Evolutionary conservation across 768 basidiomycete species (phyloP).

Genomic region (Lentinula edodes): DNA sequence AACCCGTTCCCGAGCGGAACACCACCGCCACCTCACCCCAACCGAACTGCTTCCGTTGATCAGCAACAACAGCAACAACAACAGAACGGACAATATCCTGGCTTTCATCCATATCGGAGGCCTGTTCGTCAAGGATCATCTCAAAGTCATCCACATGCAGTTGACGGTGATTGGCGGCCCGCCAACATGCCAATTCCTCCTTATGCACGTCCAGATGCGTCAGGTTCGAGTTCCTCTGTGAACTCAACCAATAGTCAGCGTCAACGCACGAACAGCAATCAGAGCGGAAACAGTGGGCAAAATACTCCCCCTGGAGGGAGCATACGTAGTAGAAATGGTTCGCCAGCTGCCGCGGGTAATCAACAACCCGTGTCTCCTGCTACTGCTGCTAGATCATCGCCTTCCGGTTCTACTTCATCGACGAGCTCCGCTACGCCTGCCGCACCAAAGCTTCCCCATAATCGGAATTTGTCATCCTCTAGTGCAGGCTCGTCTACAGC

Average conservation of each 20-base stretch:
- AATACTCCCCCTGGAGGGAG: constrained; percentile 26
- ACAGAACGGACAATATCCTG: constrained; percentile 39
- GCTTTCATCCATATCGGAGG: constrained; percentile 81
- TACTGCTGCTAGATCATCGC: constrained; percentile 10
- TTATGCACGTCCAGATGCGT: constrained; percentile 75
- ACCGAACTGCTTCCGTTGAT: constrained; percentile 32
- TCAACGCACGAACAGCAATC: constrained; percentile 67
- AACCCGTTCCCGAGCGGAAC: constrained; percentile 68
- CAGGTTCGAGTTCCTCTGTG: constrained; percentile 73
- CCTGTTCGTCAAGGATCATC: constrained; percentile 46
- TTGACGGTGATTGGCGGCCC: constrained; percentile 45
- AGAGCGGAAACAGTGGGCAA: constrained; percentile 47
- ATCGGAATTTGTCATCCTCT: constrained; percentile 41
- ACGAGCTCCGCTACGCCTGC: constrained; percentile 13
- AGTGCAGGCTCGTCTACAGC: constrained; percentile 34
- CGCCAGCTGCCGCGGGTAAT: constrained; percentile 23
- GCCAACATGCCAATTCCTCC: constrained; percentile 60
- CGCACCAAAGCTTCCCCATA: constrained; percentile 30
- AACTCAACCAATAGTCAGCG: constrained; percentile 58
- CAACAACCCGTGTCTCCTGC: constrained; percentile 11
- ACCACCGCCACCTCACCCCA: constrained; percentile 55
- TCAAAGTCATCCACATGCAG: constrained; percentile 19
- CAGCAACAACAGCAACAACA: constrained; percentile 35
- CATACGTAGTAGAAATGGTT: constrained; percentile 30
- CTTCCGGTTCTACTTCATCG: constrained; percentile 20